phyloP scores from a whole-genome alignment of 148 eudicot genomes.

The Heliosperma pusillum region DNA sequence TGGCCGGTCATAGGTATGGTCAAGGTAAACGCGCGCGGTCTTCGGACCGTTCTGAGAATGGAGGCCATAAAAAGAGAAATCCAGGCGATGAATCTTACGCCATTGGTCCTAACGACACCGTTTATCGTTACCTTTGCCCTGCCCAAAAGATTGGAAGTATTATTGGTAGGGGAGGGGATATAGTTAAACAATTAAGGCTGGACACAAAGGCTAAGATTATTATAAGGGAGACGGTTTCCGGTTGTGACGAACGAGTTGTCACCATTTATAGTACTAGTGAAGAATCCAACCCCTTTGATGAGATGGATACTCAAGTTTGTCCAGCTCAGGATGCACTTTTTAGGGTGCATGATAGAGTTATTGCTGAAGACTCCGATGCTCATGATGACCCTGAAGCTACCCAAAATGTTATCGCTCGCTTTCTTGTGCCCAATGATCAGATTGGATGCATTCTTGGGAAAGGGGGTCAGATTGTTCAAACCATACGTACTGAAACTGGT shows the following conservation, averaged over 20 bases:
- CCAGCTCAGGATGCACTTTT: slow-evolving; percentile 95
- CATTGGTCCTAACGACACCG: slow-evolving; percentile 80
- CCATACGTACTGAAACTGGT: slow-evolving; percentile 82
- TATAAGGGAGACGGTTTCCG: slow-evolving; percentile 86
- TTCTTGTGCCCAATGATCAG: slow-evolving; percentile 94
- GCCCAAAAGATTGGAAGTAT: slow-evolving; percentile 90
- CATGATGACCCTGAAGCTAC: slow-evolving; percentile 54
- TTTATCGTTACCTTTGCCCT: slow-evolving; percentile 86
- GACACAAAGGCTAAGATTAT: slow-evolving; percentile 86
- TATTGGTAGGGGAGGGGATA: slow-evolving; percentile 98
- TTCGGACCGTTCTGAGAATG: slow-evolving; percentile 57
- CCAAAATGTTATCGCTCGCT: slow-evolving; percentile 60
- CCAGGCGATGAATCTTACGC: slow-evolving; percentile 55
- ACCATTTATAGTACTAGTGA: slow-evolving; percentile 72
- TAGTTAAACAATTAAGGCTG: slow-evolving; percentile 73
- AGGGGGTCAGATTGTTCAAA: slow-evolving; percentile 91
- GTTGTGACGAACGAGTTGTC: slow-evolving; percentile 79
- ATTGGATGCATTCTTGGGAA: slow-evolving; percentile 96
- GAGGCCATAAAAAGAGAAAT: slow-evolving; percentile 73
- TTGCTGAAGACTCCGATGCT: slow-evolving; percentile 57
- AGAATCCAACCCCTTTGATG: slow-evolving; percentile 69
- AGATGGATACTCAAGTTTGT: slow-evolving; percentile 55
- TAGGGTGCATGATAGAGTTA: slow-evolving; percentile 79
- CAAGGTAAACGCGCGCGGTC: slow-evolving; percentile 78
- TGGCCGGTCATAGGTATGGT: slow-evolving; percentile 82